Conservation (phyloP, 1,284 basidiomycete genomes). For the Moniliella sp. region DNA sequence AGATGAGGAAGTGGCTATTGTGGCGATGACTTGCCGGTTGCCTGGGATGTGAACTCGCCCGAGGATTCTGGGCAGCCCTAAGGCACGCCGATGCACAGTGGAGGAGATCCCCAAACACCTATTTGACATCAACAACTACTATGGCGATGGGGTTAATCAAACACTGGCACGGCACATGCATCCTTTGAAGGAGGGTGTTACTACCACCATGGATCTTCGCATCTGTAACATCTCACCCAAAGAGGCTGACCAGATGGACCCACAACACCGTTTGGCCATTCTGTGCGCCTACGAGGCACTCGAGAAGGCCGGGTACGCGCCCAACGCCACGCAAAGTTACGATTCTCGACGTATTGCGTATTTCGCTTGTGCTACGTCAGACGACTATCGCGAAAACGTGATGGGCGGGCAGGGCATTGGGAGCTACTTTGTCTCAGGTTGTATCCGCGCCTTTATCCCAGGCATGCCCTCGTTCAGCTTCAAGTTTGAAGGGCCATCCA, state of each 20-base stretch:
- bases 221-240: constrained; percentile 14
- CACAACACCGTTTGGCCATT: constrained; percentile 11
- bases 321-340: constrained; percentile 5
- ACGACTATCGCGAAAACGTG: constrained; percentile 17
- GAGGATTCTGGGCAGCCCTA: too few relatives aligned
- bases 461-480: constrained; percentile 9
- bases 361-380: constrained; percentile 10
- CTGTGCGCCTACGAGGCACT: constrained; percentile 12
- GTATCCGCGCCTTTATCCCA: constrained; percentile 14
- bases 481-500: constrained; percentile 10
- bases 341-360: constrained; percentile 9
- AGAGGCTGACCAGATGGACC: constrained; percentile 16
- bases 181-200: constrained; percentile 5
- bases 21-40: not conserved
- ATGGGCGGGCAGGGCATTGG: constrained; percentile 6
- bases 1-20: too few relatives aligned
- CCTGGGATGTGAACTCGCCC: too few relatives aligned
- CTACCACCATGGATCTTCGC: constrained; percentile 10
- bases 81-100: too few relatives aligned
- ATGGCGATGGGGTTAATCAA: constrained; percentile 7
- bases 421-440: constrained; percentile 16
- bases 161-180: constrained; percentile 10
- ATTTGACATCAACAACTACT: constrained; percentile 11
- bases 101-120: constrained; percentile 8
- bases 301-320: constrained; percentile 8